Conservation (phyloP, 2,329 filamentous ascomycete genomes). For the Monosporascus cannonballus region DNA sequence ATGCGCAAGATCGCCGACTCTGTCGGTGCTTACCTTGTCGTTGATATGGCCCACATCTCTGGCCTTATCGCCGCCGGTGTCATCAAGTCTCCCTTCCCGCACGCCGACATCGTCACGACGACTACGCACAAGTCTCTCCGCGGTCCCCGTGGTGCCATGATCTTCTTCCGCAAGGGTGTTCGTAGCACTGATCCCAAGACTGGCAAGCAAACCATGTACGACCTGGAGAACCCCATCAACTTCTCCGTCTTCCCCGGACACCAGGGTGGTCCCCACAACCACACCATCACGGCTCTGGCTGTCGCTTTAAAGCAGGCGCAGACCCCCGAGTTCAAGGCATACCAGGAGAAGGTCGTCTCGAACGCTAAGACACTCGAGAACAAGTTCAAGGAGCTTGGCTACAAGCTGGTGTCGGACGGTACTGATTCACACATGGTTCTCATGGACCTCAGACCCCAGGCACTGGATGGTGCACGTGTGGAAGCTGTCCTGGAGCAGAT, state of each 20-base stretch:
- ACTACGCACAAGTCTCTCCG: conserved; percentile 99
- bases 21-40: conserved; percentile 88
- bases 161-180: conserved; percentile 98
- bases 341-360: conserved; percentile 85
- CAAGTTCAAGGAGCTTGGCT: conserved; percentile 78
- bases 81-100: conserved; percentile 84
- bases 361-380: conserved; percentile 90
- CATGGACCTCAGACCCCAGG: conserved; percentile 81
- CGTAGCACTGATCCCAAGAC: conserved; percentile 85
- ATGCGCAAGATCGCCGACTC: conserved; percentile 96
- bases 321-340: conserved; percentile 82
- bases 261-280: conserved; percentile 98
- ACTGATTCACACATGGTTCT: conserved; percentile 98
- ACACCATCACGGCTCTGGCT: conserved; percentile 95
- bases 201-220: conserved; percentile 83
- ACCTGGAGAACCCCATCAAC: conserved; percentile 95
- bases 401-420: conserved; percentile 91
- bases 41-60: conserved; percentile 98
- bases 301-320: conserved; percentile 94
- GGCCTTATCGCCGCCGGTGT: conserved; percentile 90
- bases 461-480: conserved; percentile 87
- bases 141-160: conserved; percentile 97
- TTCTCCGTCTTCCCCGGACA: conserved; percentile 98
- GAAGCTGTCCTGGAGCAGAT: conserved; percentile 96
- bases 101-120: conserved; percentile 95